These are phyloP conservation scores for Trichoderma virens DNA, from an alignment of 495 filamentous ascomycete species.

Conservation along the genomic window DNA sequence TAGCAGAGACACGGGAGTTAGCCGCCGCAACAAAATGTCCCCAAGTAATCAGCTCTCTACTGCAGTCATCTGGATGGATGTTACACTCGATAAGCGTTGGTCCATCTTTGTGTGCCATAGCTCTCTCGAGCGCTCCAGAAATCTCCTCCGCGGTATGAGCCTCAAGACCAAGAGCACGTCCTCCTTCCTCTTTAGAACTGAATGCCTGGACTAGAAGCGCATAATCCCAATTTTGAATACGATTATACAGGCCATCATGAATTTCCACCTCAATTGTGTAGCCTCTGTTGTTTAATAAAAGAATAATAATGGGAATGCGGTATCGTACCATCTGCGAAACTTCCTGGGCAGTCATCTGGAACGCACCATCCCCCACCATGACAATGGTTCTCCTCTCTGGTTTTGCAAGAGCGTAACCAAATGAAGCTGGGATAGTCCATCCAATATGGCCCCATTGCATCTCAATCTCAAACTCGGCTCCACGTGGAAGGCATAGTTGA, in stretches of 20 bases:
- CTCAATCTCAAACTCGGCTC: constrained; percentile 23
- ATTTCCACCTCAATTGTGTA: constrained; percentile 47
- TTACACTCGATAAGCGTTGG: constrained; percentile 21
- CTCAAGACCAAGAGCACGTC: constrained; percentile 15
- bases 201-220: constrained; percentile 18
- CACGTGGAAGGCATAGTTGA: constrained; percentile 15
- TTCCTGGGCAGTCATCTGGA: constrained; percentile 26
- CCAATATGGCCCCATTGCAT: constrained; percentile 27
- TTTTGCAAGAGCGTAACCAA: constrained; percentile 18
- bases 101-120: constrained; percentile 13
- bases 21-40: constrained; percentile 21
- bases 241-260: constrained; percentile 30
- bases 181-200: constrained; percentile 14
- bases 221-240: constrained; percentile 24
- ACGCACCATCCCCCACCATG: constrained; percentile 22
- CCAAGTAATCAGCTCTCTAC: constrained; percentile 22
- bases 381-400: constrained; percentile 17
- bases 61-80: constrained; percentile 22
- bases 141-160: constrained; percentile 19
- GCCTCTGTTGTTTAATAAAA: constrained; percentile 39
- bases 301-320: constrained; percentile 21
- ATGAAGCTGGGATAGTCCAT: constrained; percentile 21
- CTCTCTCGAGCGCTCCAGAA: constrained; percentile 13
- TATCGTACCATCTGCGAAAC: constrained; percentile 23
- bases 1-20: constrained; percentile 18